Evolutionary conservation across 768 basidiomycete genomes (phyloP).

Genomic region (Lentinula lateritia): DNA sequence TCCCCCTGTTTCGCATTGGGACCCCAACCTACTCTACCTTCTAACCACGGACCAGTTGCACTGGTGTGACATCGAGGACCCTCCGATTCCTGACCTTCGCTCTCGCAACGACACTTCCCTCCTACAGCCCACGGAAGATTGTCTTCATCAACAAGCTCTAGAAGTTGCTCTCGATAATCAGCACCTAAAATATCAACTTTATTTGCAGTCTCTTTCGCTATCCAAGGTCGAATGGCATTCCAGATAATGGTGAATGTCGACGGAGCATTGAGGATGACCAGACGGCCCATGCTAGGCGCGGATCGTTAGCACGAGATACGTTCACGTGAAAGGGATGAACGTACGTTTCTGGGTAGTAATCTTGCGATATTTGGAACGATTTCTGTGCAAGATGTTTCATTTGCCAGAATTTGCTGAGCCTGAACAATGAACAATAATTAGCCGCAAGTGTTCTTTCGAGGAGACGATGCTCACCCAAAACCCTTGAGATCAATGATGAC

Average conservation of each 20-base stretch:
- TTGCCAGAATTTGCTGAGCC: constrained; percentile 70
- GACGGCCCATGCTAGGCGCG: constrained; percentile 58
- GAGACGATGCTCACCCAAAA: constrained; percentile 45
- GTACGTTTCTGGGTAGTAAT: constrained; percentile 75
- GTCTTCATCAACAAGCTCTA: constrained; percentile 57
- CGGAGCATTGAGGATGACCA: constrained; percentile 69
- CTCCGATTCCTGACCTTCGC: constrained; percentile 32
- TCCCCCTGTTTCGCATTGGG: constrained; percentile 24
- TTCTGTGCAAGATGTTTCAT: constrained; percentile 57
- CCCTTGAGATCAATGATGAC: constrained; percentile 69
- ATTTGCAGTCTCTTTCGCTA: constrained; percentile 64
- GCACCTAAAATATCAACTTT: constrained; percentile 64
- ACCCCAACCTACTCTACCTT: constrained; percentile 49
- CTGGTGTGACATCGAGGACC: constrained; percentile 42
- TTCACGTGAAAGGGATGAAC: constrained; percentile 11
- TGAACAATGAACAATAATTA: constrained; percentile 14
- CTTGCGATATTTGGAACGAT: constrained; percentile 72
- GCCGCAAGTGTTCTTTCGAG: neutral
- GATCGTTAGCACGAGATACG: neutral
- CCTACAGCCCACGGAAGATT: constrained; percentile 58
- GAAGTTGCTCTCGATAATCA: constrained; percentile 51
- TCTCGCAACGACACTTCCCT: constrained; percentile 58
- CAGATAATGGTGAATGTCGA: constrained; percentile 70
- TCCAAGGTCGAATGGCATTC: constrained; percentile 64
- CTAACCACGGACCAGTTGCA: constrained; percentile 68